Evolutionary conservation across 148 eudicot species (phyloP).

Genomic region (Beta vulgaris): DNA sequence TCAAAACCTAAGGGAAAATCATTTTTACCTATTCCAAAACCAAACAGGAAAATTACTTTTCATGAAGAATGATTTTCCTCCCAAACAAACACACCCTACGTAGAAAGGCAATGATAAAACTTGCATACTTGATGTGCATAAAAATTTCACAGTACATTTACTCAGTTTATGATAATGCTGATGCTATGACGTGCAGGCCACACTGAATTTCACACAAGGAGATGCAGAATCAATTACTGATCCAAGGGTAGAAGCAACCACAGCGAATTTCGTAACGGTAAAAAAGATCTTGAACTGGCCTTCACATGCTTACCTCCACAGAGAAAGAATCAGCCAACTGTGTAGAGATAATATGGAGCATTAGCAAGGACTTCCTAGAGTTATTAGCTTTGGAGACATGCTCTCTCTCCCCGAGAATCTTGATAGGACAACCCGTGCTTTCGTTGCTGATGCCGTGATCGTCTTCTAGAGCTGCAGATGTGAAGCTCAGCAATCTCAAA

Average conservation of each 20-base stretch:
- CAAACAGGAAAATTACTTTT: no score
- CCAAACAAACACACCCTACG: no score
- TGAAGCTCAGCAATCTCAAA: background rate
- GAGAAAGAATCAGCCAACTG: slow-evolving; percentile 65
- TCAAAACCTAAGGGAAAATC: no score
- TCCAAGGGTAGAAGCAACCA: slow-evolving; percentile 56
- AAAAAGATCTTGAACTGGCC: slow-evolving; percentile 67
- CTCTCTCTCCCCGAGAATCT: slow-evolving; percentile 30
- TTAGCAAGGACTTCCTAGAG: slow-evolving; percentile 68
- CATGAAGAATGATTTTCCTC: no score
- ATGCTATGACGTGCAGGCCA: slow-evolving; percentile 58
- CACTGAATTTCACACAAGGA: slow-evolving; percentile 66
- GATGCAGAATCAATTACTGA: slow-evolving; percentile 57
- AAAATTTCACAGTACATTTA: background rate
- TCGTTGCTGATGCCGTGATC: background rate
- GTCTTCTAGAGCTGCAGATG: background rate
- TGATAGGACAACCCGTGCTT: slow-evolving; percentile 19
- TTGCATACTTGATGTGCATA: background rate
- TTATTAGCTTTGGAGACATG: slow-evolving; percentile 26
- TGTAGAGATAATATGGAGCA: slow-evolving; percentile 75
- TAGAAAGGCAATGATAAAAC: background rate
- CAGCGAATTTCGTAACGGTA: slow-evolving; percentile 44
- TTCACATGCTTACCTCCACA: slow-evolving; percentile 67
- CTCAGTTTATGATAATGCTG: background rate
- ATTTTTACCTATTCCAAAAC: no score